A percentile compares a stretch with the other conserved stretches of the same genome.
Evolutionary conservation across 202 grass and related monocot genomes (phyloP).

Genomic region (Setaria italica): DNA sequence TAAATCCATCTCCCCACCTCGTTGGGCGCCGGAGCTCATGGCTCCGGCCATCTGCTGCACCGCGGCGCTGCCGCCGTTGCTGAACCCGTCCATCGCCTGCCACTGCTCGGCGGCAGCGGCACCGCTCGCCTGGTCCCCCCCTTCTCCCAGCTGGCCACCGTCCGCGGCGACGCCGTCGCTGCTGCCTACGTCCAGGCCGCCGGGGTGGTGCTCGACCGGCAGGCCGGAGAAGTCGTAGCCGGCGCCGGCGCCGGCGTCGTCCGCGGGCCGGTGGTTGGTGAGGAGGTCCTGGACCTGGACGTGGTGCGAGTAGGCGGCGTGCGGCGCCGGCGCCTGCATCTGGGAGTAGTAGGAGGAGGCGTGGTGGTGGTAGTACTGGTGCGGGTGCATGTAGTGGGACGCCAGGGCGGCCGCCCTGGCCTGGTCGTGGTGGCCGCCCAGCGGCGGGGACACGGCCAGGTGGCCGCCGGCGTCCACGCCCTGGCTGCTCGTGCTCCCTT

Average conservation of each 20-base stretch:
- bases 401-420: constrained; percentile 36
- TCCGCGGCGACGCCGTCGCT: constrained; percentile 48
- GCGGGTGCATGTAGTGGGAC: constrained; percentile 77
- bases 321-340: constrained; percentile 52
- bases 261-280: constrained; percentile 72
- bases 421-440: constrained; percentile 60
- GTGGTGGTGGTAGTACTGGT: constrained; percentile 72
- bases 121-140: constrained; percentile 47
- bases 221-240: constrained; percentile 77
- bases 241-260: neutral
- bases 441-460: constrained; percentile 45
- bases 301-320: constrained; percentile 75
- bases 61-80: constrained; percentile 45
- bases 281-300: constrained; percentile 91
- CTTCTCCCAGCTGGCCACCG: constrained; percentile 47
- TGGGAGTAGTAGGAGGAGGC: constrained; percentile 77
- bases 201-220: constrained; percentile 52
- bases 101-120: constrained; percentile 55
- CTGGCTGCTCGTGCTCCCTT: constrained; percentile 61
- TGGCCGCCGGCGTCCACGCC: constrained; percentile 43
- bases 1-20: constrained; percentile 80
- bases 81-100: constrained; percentile 69
- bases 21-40: constrained; percentile 61
- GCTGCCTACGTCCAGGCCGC: constrained; percentile 53
- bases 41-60: constrained; percentile 77